phyloP scores from a whole-genome alignment of 1,139 yeast genomes.

The Diutina rugosa region DNA sequence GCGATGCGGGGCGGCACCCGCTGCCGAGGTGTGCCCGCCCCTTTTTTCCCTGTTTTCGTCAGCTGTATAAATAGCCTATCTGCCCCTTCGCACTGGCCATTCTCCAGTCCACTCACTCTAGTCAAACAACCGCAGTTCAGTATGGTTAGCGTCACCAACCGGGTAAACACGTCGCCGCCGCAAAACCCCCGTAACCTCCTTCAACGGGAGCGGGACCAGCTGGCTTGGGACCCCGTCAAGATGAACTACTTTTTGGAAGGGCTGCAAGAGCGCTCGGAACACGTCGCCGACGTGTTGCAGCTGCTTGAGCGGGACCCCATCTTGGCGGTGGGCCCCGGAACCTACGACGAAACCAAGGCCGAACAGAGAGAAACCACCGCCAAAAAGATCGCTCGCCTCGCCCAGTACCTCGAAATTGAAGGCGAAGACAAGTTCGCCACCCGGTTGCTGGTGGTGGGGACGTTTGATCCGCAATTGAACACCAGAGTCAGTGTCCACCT shows the following conservation, averaged over 20 bases:
- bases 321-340: slow-evolving; percentile 21
- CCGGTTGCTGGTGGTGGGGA: slow-evolving; percentile 25
- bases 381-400: slow-evolving; percentile 26
- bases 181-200: slow-evolving; percentile 27
- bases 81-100: background rate
- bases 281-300: slow-evolving; percentile 21
- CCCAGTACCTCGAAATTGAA: slow-evolving; percentile 32
- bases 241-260: slow-evolving; percentile 40
- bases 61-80: no score
- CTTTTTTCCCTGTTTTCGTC: background rate
- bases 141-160: slow-evolving; percentile 5
- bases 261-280: slow-evolving; percentile 18
- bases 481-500: slow-evolving; percentile 38
- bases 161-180: slow-evolving; percentile 6
- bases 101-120: background rate
- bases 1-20: background rate
- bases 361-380: slow-evolving; percentile 34
- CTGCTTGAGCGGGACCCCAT: slow-evolving; percentile 40
- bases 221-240: slow-evolving; percentile 24
- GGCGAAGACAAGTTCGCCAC: slow-evolving; percentile 19
- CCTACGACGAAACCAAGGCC: slow-evolving; percentile 26
- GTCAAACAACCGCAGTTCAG: background rate
- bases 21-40: background rate
- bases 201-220: slow-evolving; percentile 19
- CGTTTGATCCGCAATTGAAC: slow-evolving; percentile 36